Evolutionary conservation across 192 early-diverging fungal species (phyloP), one percentile per base, ranked within the genome.

Genomic region (Allomyces macrogynus): DNA sequence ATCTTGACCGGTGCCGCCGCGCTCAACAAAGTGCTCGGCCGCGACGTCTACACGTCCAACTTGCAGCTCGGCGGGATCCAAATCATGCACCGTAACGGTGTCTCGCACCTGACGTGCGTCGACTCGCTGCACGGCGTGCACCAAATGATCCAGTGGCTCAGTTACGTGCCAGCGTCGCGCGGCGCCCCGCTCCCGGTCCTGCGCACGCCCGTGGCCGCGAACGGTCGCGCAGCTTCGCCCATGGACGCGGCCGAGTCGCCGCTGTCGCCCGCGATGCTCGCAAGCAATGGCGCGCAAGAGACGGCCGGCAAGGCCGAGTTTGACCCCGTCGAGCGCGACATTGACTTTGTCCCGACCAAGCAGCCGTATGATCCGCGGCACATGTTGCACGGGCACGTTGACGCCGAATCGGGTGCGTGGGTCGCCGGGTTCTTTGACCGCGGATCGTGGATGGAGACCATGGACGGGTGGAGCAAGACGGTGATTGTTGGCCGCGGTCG

Each of bases 31-130:
- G 89, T 99, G 1, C 81, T 96, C 57, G 95, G 95, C 64, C 87
- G 93, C 63, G 92, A 99, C 69, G 95, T 99, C 2, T 99, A 99
- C 76, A 86, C 92, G 20, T 93, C 91, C 44, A 99, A 99, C 78
- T 69, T 99, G 74, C 95, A 99, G 75, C 80, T 99, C 24, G 95
- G 95, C 65, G 95, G 95, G 61, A 96, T 93, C 24, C 92, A 94
- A 75, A 95, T 99, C 76, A 99, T 99, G 95, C 90, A 88, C 81
- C 89, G 89, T 78, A 99, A 99, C 78, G 95, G 95, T 66, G 90
- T 99, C 7, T 95, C 95, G 16, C 93, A 99, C 69, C 76, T 97
- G 74, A 91, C 91, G 4, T 93, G 91, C 24, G 83, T 92, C 67
- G 93, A 99, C 75, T 93, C 97, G 71, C 87, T 95, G 68, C 81